These are phyloP conservation scores for Sphagnum fallax DNA, from an alignment of 228 moss, liverwort and hornwort genomes.

Conservation along the genomic window DNA sequence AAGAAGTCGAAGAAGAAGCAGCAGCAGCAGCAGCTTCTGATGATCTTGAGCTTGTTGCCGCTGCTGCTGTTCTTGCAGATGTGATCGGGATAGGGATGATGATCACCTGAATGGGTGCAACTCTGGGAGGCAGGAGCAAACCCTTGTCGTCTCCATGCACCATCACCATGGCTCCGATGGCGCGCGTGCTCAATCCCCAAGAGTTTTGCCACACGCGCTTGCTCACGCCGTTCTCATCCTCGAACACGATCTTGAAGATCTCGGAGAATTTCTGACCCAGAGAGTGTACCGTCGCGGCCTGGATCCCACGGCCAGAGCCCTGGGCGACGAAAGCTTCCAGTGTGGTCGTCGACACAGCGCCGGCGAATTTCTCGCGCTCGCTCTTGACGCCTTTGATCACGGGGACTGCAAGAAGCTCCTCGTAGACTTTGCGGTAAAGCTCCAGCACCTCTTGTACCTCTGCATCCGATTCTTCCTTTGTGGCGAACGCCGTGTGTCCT, in stretches of 20 bases:
- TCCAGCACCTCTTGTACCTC: constrained; percentile 37
- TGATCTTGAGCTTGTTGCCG: too few relatives aligned
- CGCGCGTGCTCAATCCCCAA: constrained; percentile 49
- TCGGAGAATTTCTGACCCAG: constrained; percentile 47
- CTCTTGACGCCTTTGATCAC: constrained; percentile 45
- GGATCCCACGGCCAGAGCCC: constrained; percentile 38
- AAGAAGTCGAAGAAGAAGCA: too few relatives aligned
- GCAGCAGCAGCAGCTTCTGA: too few relatives aligned
- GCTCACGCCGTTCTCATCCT: constrained; percentile 24
- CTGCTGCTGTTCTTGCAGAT: constrained; percentile 2
- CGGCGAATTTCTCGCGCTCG: constrained; percentile 45
- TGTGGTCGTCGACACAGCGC: constrained; percentile 37
- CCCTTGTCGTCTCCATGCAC: constrained; percentile 52
- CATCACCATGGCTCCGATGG: constrained; percentile 56
- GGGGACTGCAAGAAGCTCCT: constrained; percentile 47
- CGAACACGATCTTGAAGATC: constrained; percentile 39
- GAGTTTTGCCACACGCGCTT: constrained; percentile 56
- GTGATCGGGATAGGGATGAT: constrained; percentile 39
- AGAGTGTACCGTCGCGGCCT: constrained; percentile 44
- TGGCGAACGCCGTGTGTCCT: constrained; percentile 95
- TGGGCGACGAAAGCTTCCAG: constrained; percentile 27
- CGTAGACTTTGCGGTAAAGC: constrained; percentile 39
- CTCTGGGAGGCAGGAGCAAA: constrained; percentile 38
- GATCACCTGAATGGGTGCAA: constrained; percentile 47
- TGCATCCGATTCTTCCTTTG: constrained; percentile 72